Evolutionary conservation across 257 asterid genomes (phyloP).

Genomic region (Petunia secreta): DNA sequence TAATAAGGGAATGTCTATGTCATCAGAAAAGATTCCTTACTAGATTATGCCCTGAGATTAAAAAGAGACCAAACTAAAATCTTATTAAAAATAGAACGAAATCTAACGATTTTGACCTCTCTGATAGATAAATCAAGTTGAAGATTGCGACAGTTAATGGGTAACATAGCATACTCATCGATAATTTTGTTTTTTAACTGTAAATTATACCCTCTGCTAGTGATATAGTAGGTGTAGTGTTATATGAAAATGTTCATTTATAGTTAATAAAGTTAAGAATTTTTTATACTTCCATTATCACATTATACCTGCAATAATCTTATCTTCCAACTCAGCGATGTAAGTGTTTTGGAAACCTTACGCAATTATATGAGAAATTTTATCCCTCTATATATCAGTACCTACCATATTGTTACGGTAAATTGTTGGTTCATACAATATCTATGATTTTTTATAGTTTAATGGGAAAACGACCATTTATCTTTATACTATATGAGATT

Average conservation of each 20-base stretch:
- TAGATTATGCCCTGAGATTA: background rate
- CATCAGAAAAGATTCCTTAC: background rate
- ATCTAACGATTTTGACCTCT: constrained; percentile 30
- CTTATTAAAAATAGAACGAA: constrained; percentile 29
- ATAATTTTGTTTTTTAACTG: constrained; percentile 5
- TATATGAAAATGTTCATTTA: background rate
- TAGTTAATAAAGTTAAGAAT: background rate
- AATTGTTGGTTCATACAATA: too few species aligned
- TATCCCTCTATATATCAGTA: too few species aligned
- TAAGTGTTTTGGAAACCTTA: too few species aligned
- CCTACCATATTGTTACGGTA: too few species aligned
- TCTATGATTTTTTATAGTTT: too few species aligned
- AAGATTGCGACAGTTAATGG: constrained; percentile 23
- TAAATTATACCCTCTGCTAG: constrained; percentile 10
- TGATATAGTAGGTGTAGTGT: constrained; percentile 16
- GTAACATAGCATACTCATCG: background rate
- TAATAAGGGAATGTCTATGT: background rate
- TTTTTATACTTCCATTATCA: background rate
- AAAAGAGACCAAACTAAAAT: constrained; percentile 24
- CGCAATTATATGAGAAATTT: too few species aligned
- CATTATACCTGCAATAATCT: background rate
- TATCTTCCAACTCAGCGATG: background rate
- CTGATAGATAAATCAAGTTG: constrained; percentile 25
- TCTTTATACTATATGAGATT: too few species aligned
- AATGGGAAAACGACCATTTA: too few species aligned